Base-by-base conservation (phyloP, 176 grass and related monocot species). In the Metroxylon sagu region DNA sequence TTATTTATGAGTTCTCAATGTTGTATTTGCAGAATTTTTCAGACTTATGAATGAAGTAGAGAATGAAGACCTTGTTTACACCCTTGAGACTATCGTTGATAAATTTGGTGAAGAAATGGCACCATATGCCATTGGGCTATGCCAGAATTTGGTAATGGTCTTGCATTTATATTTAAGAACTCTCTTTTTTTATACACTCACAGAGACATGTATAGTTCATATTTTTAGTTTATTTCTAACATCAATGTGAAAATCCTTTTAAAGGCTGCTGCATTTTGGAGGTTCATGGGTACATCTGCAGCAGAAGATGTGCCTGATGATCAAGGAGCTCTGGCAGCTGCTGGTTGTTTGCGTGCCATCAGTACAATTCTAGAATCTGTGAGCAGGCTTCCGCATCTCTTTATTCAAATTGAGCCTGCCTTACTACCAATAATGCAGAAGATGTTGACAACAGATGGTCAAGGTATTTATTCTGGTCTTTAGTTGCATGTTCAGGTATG, bases 61-160 rank as follows among this genome's bases (percentile, higher is more conserved):
- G 68, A 95, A 95, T 58, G 89, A 95, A 61, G 89, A 95, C 29
- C 85, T 95, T 71, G 89, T 85, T 6, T 95, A 89, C 69, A 89
- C 89, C 17, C 78, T 95, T 26, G 89, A 95, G 67, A 95, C 89
- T 5, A 95, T 95, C 43, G 89, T 95, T 54, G 85, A 85, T 54
- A 95, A 95, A 77, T 95, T 95, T 82, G 89, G 89, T 17, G 89
- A 95, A 85, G 89, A 95, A 71, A 95, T 95, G 89, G 89, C 89
- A 68, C 81, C 89, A 51, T 95, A 85, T 75, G 89, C 89, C 48
- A 69, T 95, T 71, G 89, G 89, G 18, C 74, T 95, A 59, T 95
- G 89, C 43, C 85, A 95, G 73, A 95, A 89, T 74, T 66, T 95
- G 78, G 89, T 95, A 62, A 71, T 25, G 28, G 55, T 35, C 7